Percentiles rank a stretch among this genome's conserved stretches.
Evolutionary conservation across 2,329 filamentous ascomycete species (phyloP).

Genomic region (Xylaria sp.): DNA sequence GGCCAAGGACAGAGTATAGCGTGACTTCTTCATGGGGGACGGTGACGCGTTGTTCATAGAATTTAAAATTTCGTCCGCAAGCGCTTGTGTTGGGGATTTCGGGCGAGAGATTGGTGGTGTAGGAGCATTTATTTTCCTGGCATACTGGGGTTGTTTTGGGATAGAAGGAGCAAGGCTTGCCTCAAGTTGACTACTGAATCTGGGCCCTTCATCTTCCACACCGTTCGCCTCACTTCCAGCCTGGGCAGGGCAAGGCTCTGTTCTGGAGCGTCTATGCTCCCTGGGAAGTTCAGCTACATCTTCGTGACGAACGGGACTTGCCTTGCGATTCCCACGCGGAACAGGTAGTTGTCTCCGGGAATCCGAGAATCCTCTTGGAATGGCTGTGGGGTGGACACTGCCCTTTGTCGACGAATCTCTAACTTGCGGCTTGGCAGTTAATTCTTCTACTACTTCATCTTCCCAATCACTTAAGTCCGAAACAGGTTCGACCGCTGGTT

Average conservation of each 20-base stretch:
- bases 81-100: conserved; percentile 59
- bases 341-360: conserved; percentile 25
- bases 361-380: conserved; percentile 18
- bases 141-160: conserved; percentile 1
- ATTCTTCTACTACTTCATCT: conserved; percentile 53
- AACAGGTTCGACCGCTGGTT: conserved; percentile 44
- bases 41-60: conserved; percentile 67
- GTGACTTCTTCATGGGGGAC: conserved; percentile 65
- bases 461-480: conserved; percentile 67
- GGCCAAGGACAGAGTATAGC: conserved; percentile 71
- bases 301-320: conserved; percentile 19
- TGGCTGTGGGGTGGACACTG: conserved; percentile 23
- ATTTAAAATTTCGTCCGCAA: conserved; percentile 67
- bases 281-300: conserved; percentile 4
- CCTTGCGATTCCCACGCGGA: conserved; percentile 22
- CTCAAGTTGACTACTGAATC: conserved; percentile 7
- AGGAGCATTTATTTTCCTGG: conserved; percentile 21
- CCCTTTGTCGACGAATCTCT: conserved; percentile 8
- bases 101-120: conserved; percentile 39
- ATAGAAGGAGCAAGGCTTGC: conserved; percentile 11
- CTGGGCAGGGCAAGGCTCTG: conserved; percentile 6
- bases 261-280: conserved; percentile 15
- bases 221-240: conserved; percentile 1
- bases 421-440: conserved; percentile 23
- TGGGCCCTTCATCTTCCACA: conserved; percentile 5